phyloP scores from a whole-genome alignment of 2,329 filamentous ascomycete species.

The Aspergillus latus region DNA sequence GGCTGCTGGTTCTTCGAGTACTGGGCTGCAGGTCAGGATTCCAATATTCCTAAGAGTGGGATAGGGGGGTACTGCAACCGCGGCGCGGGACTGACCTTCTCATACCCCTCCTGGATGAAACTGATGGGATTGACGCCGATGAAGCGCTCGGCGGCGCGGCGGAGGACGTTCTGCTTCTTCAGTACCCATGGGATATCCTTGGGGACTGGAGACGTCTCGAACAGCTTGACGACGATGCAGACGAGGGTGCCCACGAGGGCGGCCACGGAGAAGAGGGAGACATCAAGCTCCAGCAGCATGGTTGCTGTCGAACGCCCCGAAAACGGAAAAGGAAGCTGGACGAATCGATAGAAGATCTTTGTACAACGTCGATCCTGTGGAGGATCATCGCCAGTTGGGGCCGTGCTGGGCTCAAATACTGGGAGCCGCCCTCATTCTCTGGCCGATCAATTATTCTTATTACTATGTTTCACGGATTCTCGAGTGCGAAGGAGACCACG shows the following conservation, averaged over 20 bases:
- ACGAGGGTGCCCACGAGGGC: constrained; percentile 9
- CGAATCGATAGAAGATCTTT: constrained; percentile 4
- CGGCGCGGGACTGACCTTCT: constrained; percentile 8
- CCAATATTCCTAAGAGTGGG: too few species aligned
- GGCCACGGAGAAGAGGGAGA: constrained; percentile 2
- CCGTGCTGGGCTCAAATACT: constrained; percentile 11
- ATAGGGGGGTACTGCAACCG: neutral
- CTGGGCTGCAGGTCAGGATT: neutral
- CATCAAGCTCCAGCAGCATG: constrained; percentile 10
- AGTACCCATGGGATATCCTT: constrained; percentile 15
- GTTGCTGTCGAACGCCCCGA: neutral
- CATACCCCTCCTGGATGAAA: constrained; percentile 17
- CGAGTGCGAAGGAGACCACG: neutral
- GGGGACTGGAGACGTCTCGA: constrained; percentile 16
- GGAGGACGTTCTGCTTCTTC: constrained; percentile 11
- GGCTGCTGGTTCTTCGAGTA: constrained; percentile 16
- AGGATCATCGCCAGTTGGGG: constrained; percentile 10
- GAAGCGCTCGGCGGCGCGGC: constrained; percentile 16
- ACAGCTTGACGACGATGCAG: constrained; percentile 17
- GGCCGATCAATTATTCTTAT: neutral
- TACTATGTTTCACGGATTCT: too few species aligned
- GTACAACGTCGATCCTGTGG: constrained; percentile 2
- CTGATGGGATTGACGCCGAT: constrained; percentile 16
- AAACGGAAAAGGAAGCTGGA: neutral
- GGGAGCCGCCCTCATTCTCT: neutral